Conservation (phyloP, 305 asterid species). For the Fraxinus albicans region DNA sequence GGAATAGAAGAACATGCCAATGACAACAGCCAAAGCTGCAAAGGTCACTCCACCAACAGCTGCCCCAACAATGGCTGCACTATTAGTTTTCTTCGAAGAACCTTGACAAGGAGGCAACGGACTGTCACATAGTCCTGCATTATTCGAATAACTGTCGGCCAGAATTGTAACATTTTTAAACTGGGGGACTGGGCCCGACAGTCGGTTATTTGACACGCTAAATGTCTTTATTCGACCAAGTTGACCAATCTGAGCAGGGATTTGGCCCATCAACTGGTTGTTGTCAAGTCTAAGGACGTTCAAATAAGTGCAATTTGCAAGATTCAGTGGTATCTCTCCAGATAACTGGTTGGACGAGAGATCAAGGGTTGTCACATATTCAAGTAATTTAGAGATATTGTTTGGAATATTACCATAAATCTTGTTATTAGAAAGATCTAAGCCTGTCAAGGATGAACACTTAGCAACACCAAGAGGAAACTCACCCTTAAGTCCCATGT, state of each 20-base stretch:
- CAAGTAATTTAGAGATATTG: constrained; percentile 20
- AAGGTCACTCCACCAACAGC: constrained; percentile 53
- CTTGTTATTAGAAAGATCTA: constrained; percentile 37
- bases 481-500: constrained; percentile 38
- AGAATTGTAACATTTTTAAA: not conserved
- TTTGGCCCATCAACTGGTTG: constrained; percentile 32
- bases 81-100: not conserved
- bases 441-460: constrained; percentile 26
- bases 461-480: constrained; percentile 34
- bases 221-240: constrained; percentile 25
- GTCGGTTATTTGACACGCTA: constrained; percentile 28
- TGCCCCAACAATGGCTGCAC: not conserved
- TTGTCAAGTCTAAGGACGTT: constrained; percentile 25
- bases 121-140: constrained; percentile 37
- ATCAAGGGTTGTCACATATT: constrained; percentile 16
- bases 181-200: constrained; percentile 32
- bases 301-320: constrained; percentile 26
- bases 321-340: constrained; percentile 29
- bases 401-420: constrained; percentile 34
- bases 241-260: constrained; percentile 24
- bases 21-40: constrained; percentile 43
- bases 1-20: constrained; percentile 38
- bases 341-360: constrained; percentile 37
- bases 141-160: constrained; percentile 22
- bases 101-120: constrained; percentile 17